phyloP scores from a whole-genome alignment of 1,139 yeast genomes.

The Zygosaccharomyces sapae region DNA sequence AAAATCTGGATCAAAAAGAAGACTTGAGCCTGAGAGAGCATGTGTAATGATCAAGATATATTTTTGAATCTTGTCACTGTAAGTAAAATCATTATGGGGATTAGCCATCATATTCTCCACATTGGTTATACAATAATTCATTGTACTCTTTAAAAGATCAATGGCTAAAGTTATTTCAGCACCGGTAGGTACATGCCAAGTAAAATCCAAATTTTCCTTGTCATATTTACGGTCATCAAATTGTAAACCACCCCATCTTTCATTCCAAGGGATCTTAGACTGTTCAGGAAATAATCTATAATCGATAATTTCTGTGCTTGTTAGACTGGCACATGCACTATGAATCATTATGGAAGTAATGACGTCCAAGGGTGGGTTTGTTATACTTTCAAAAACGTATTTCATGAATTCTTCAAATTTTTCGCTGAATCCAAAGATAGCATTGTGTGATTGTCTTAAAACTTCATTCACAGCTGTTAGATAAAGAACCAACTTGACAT shows the following conservation, averaged over 20 bases:
- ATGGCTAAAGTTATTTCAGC: conserved; percentile 61
- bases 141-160: conserved; percentile 51
- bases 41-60: conserved; percentile 57
- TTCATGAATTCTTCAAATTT: conserved; percentile 51
- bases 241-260: conserved; percentile 73
- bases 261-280: conserved; percentile 38
- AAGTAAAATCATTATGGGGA: conserved; percentile 24
- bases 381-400: conserved; percentile 53
- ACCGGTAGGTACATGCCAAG: conserved; percentile 70
- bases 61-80: conserved; percentile 50
- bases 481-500: conserved; percentile 74
- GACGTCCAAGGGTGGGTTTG: conserved; percentile 58
- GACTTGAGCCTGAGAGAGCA: conserved; percentile 68
- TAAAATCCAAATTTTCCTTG: conserved; percentile 47
- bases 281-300: conserved; percentile 49
- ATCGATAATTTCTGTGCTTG: conserved; percentile 57
- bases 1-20: conserved; percentile 65
- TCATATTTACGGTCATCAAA: conserved; percentile 45
- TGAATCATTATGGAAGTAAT: conserved; percentile 52
- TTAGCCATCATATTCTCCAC: conserved; percentile 41
- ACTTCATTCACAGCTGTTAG: conserved; percentile 67
- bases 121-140: conserved; percentile 43
- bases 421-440: conserved; percentile 43
- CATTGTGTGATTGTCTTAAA: conserved; percentile 60
- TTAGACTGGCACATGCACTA: conserved; percentile 60